Evolutionary conservation across 805 yeast species (phyloP), one percentile per base, ranked within the genome.

Genomic region (Kuraishia hungarica): DNA sequence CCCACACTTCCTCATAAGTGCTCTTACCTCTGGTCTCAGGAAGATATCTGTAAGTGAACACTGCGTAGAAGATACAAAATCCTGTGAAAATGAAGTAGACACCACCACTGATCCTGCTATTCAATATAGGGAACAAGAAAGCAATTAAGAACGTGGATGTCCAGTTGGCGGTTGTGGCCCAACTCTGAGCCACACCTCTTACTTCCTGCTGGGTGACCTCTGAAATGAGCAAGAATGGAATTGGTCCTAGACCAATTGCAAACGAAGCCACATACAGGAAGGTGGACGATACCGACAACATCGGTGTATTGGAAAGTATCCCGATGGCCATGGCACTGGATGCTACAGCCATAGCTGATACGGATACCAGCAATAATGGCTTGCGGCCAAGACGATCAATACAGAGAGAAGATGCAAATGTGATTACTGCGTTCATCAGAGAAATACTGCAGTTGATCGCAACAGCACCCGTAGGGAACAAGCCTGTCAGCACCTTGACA

Each of bases 211-310:
- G 96, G 0, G 96, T 86, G n/a, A 93, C 84, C 66, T 94, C 98
- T 6, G 96, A 82, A 11, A 93, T 85, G 53, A 92, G 71, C 60
- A 93, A 72, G 71, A 94, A 93, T 48, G 99, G 99, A 54, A 94
- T 91, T 6, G 99, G 99, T 0, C 99, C 99, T 58, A 91, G 68
- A 0, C 99, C 99, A 39, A 87, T 72, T 0, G 97, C 98, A 73
- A 93, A 94, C 26, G 90, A 80, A 0, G 87, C 83, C 52, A 93
- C 91, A 66, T 90, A 92, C 0, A 78, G 64, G 54, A 89, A 80
- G 0, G 91, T 85, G 11, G 91, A 83, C 0, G 78, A 52, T 0
- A 87, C 83, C 0, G 92, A 77, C 15, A 85, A 57, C 0, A 70
- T 35, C 0, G 87, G 74, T 52, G 71, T 71, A 1, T 74, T 67